Base-by-base conservation (phyloP, 345 rosid species). In the Euphorbia pulcherrima region DNA sequence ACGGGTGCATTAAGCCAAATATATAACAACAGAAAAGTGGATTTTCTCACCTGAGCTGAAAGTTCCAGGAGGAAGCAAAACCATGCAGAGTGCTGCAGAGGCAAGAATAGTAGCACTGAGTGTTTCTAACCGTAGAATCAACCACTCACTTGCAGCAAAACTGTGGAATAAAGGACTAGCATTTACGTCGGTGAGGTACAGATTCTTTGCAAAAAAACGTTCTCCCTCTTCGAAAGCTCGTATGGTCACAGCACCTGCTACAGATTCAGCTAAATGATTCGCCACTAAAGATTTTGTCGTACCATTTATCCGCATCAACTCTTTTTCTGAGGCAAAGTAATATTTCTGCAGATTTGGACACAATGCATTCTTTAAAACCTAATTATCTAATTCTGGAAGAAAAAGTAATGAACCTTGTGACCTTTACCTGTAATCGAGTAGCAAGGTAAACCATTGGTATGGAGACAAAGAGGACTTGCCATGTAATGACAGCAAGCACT, bases 121-220 rank as follows among this genome's bases (percentile, higher is more conserved):
- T 6, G 79, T 88, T 83, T 94, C 99, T 51, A 94, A 74, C 65
- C 97, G 84, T 63, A 87, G 96, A 69, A 94, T 89, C 80, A 94
- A 70, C 99, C 97, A 91, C 71, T 94, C 97, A 27, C 82, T 91
- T 66, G 99, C 92, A 20, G 97, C 82, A 69, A 94, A 91, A 80
- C 86, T 86, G 73, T 85, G 87, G 79, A 94, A 88, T 83, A 87
- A 94, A 47, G 97, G 97, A 75, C 96, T 89, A 1, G 97, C 99
- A 68, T 94, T 89, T 63, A 72, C 77, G 72, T 94, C 97, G 0
- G 83, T 83, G 68, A 91, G 90, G 53, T 82, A 72, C 4, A 91
- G 90, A 75, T 63, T 94, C 83, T 80, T 87, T 26, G 84, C 75
- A 37, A 88, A 91, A 78, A 94, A 91, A 28, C 97, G 81, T 8